Conservation (phyloP, 2,329 filamentous ascomycete species). For the Trichoderma aggressivum region DNA sequence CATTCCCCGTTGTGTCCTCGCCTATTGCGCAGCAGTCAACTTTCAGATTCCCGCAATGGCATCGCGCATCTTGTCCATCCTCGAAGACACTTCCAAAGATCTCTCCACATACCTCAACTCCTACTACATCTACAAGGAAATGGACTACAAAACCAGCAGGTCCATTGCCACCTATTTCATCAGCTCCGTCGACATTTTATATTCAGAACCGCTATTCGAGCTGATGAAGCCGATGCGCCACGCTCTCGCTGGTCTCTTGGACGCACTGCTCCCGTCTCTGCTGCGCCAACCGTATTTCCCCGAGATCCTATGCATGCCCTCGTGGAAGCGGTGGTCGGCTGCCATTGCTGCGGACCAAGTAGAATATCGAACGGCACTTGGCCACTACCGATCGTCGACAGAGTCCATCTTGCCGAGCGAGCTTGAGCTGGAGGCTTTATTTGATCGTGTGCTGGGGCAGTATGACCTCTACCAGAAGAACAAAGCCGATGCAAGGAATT, state of each 20-base stretch:
- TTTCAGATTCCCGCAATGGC: conserved; percentile 31
- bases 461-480: neutral
- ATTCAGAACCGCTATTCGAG: conserved; percentile 23
- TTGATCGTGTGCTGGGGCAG: neutral
- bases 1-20: conserved; percentile 33
- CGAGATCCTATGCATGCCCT: conserved; percentile 24
- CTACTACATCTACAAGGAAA: conserved; percentile 17
- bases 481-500: neutral
- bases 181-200: conserved; percentile 31
- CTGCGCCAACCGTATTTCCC: conserved; percentile 26
- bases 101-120: conserved; percentile 25
- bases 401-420: conserved; percentile 12
- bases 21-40: conserved; percentile 32
- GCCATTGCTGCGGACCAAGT: conserved; percentile 29
- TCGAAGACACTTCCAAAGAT: conserved; percentile 28
- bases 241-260: conserved; percentile 32
- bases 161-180: conserved; percentile 28
- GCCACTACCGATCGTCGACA: conserved; percentile 12
- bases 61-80: conserved; percentile 26
- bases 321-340: conserved; percentile 27
- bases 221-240: conserved; percentile 33
- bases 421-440: conserved; percentile 5
- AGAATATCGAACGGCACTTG: conserved; percentile 25
- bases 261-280: conserved; percentile 26
- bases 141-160: conserved; percentile 23